A percentile compares a stretch with the other conserved stretches of the same genome.
Conservation (phyloP, 257 asterid genomes). For the Solanum bulbocastanum region DNA sequence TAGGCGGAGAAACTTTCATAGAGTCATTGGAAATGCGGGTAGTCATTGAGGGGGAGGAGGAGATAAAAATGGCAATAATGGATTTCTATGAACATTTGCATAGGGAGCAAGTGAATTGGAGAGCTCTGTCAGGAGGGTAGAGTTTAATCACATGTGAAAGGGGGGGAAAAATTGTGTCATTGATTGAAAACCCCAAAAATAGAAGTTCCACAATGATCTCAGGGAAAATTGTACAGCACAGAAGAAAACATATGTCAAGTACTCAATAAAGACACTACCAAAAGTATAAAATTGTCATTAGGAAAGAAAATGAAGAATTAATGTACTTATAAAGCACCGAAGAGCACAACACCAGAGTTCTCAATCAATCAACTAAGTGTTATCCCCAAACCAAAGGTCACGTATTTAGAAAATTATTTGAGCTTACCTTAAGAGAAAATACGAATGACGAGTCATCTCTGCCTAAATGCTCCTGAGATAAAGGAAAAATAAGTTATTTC, state of each 20-base stretch:
- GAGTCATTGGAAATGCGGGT: not conserved
- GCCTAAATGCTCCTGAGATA: conserved; percentile 73
- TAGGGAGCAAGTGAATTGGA: not conserved
- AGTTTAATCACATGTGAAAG: not conserved
- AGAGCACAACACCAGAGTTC: conserved; percentile 3
- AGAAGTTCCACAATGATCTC: not conserved
- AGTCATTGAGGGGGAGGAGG: not conserved
- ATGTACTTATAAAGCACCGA: not conserved
- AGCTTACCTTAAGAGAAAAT: conserved; percentile 76
- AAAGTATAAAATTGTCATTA: not conserved
- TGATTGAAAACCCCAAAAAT: not conserved
- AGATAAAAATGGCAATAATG: not conserved
- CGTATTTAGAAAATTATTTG: not conserved
- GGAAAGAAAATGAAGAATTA: not conserved
- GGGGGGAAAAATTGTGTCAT: not conserved
- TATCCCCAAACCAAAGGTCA: not conserved
- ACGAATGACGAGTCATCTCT: conserved; percentile 77
- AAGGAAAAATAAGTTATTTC: not conserved
- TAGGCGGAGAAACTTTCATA: not conserved
- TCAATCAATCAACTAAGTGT: not conserved
- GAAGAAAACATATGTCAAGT: not conserved
- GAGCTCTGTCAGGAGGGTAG: not conserved
- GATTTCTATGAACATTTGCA: not conserved
- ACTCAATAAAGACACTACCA: not conserved
- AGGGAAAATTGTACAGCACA: not conserved